phyloP scores from a whole-genome alignment of 106 monocot genomes.

The Dactylorhiza incarnata region DNA sequence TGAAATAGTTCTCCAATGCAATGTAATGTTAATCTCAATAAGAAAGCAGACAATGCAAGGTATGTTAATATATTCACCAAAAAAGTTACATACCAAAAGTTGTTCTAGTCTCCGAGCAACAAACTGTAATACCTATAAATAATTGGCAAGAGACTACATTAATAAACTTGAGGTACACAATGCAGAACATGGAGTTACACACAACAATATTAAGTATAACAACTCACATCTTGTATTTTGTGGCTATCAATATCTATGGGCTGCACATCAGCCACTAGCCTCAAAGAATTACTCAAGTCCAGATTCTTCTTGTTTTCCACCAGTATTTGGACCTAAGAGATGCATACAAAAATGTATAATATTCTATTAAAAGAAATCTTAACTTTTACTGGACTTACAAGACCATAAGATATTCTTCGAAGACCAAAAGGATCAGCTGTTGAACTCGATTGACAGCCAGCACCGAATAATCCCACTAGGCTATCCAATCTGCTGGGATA shows the following conservation, averaged over 20 bases:
- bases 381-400: constrained; percentile 44
- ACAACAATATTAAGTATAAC: neutral
- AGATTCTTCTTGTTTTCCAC: constrained; percentile 84
- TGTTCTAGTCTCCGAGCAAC: constrained; percentile 84
- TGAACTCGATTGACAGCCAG: constrained; percentile 89
- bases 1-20: neutral
- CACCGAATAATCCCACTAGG: constrained; percentile 91
- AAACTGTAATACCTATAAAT: constrained; percentile 71
- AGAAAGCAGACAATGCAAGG: neutral
- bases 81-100: constrained; percentile 58
- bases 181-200: neutral
- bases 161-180: neutral
- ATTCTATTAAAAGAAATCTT: neutral
- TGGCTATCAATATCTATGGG: constrained; percentile 48
- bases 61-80: neutral
- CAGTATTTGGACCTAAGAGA: constrained; percentile 76
- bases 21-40: neutral
- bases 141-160: neutral
- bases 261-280: constrained; percentile 61
- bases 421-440: constrained; percentile 91
- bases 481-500: constrained; percentile 64
- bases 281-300: constrained; percentile 60
- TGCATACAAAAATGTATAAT: neutral
- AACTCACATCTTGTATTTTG: constrained; percentile 57
- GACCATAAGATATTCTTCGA: constrained; percentile 91